Base-by-base conservation (phyloP, 805 yeast genomes). In the Blastobotrys muscicola region DNA sequence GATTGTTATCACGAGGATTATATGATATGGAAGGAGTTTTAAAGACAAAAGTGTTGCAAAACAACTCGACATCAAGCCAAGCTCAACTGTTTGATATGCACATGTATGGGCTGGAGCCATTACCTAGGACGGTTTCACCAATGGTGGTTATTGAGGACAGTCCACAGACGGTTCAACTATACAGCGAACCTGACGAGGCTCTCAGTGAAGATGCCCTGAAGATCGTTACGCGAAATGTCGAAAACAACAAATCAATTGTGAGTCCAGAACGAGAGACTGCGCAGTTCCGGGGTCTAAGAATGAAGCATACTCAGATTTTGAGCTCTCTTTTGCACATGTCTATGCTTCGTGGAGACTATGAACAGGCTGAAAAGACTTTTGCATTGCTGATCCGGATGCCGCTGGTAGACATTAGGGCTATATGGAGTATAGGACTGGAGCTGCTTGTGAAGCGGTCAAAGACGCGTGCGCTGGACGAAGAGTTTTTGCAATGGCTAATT, bases 401-500 rank as follows among this genome's bases (percentile, higher is more conserved):
- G 12, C 14, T 16, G 9, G 46, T 45, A 3, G 52, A 49, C 33
- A 26, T 49, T 12, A 33, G 56, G 20, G 40, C 38, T 8, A 13
- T 51, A 5, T 52, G 55, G 55, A 42, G 54, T 7, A 46, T 51
- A 26, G 53, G 50, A 11, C 43, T 51, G 14, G 56, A 50, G 16
- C 44, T 52, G 20, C 49, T 52, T 13, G 44, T 44, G 13, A 48
- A 53, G 53, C 30, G 49, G 20, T 35, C 49, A n/a, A 49, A 50
- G 20, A 29, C 31, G 32, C 30, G 42, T 5, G 41, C 41, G 16
- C 41, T 12, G 34, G 42, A 15, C 29, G 55, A 52, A 33, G 49
- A 39, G 32, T 54, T 52, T 34, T 38, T 54, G 32, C 47, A 54
- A 12, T 54, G 58, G 58, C 42, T 54, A 36, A 39, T 51, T 3